phyloP scores from a whole-genome alignment of 306 rosid species.

The Medicago lupulina region DNA sequence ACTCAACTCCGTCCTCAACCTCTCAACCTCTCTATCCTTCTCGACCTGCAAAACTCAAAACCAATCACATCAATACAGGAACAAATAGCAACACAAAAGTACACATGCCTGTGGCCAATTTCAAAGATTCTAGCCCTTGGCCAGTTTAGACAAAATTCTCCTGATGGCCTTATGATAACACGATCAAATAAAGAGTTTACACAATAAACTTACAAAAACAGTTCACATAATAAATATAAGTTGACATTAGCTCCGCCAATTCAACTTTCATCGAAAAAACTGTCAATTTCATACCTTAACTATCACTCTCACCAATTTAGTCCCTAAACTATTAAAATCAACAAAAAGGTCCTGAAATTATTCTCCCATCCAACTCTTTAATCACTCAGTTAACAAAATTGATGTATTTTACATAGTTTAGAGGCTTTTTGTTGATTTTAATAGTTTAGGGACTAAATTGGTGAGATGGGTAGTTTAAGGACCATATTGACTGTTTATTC shows the following conservation, averaged over 20 bases:
- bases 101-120: background rate
- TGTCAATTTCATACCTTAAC: too few species aligned
- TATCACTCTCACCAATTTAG: too few species aligned
- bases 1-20: conserved; percentile 66
- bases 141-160: background rate
- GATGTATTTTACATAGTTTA: too few species aligned
- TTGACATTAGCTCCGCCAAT: background rate
- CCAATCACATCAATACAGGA: background rate
- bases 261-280: background rate
- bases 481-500: too few species aligned
- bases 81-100: conserved; percentile 1
- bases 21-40: conserved; percentile 87
- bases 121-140: background rate
- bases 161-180: background rate
- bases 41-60: conserved; percentile 61
- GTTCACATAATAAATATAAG: background rate
- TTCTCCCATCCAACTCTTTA: too few species aligned
- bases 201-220: background rate
- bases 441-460: too few species aligned
- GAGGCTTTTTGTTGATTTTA: too few species aligned
- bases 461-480: too few species aligned
- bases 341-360: too few species aligned
- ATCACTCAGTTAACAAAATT: too few species aligned
- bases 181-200: too few species aligned
- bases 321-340: too few species aligned